These are phyloP conservation scores for Scorias spongiosa DNA, from an alignment of 2,329 filamentous ascomycete genomes.

Conservation along the genomic window DNA sequence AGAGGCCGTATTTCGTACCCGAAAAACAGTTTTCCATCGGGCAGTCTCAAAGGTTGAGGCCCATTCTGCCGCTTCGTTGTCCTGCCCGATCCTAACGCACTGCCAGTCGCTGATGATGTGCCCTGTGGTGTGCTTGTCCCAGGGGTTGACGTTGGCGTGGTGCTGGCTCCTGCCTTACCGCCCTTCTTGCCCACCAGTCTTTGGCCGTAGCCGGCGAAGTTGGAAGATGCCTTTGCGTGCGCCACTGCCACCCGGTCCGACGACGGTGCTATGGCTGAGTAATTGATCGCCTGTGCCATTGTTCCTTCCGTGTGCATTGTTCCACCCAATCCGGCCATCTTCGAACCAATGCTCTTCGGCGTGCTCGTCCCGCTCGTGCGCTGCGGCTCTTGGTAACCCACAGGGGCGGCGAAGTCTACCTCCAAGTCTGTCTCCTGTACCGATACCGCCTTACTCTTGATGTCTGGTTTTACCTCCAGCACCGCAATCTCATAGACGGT, in stretches of 20 bases:
- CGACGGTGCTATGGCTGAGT: constrained; percentile 71
- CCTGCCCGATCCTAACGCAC: constrained; percentile 12
- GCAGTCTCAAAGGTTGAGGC: constrained; percentile 69
- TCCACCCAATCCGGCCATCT: constrained; percentile 48
- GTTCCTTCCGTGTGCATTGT: constrained; percentile 70
- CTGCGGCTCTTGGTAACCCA: constrained; percentile 85
- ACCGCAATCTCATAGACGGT: constrained; percentile 86
- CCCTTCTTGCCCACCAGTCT: constrained; percentile 71
- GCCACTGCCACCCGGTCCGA: constrained; percentile 49
- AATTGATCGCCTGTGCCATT: constrained; percentile 98
- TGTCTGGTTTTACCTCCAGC: constrained; percentile 77
- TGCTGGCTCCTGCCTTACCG: constrained; percentile 45
- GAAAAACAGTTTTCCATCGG: constrained; percentile 88
- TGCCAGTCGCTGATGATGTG: constrained; percentile 32
- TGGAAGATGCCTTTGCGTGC: constrained; percentile 50
- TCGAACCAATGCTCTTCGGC: constrained; percentile 46
- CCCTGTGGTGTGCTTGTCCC: constrained; percentile 38
- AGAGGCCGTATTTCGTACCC: constrained; percentile 86
- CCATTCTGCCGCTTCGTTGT: constrained; percentile 47
- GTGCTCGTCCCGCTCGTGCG: constrained; percentile 72
- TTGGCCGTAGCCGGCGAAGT: constrained; percentile 69
- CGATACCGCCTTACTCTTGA: constrained; percentile 70
- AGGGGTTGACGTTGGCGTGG: constrained; percentile 33
- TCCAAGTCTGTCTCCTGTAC: constrained; percentile 94
- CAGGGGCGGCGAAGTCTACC: constrained; percentile 85